Percentiles rank a stretch among this genome's conserved stretches.
Conservation (phyloP, 78 protist species). For the Dictyostelium intermedium region DNA sequence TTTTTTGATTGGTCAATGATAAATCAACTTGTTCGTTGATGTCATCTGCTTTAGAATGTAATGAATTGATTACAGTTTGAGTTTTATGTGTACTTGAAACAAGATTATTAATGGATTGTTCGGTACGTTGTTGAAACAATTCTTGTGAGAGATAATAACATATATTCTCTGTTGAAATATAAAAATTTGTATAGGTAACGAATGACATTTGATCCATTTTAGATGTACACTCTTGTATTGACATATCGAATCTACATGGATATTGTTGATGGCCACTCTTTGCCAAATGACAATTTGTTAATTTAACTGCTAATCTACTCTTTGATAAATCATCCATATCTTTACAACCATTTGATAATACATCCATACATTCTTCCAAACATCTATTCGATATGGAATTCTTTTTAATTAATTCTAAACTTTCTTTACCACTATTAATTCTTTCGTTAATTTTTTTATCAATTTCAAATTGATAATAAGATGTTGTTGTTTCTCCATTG, state of each 20-base stretch:
- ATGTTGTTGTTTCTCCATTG: background rate
- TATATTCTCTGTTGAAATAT: conserved; percentile 60
- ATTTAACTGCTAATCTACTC: conserved; percentile 54
- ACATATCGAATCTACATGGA: conserved; percentile 30
- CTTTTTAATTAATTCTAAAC: conserved; percentile 9
- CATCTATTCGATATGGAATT: conserved; percentile 19
- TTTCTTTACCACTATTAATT: conserved; percentile 36
- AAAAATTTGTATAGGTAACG: conserved; percentile 62
- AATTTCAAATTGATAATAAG: conserved; percentile 19
- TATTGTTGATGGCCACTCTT: conserved; percentile 17
- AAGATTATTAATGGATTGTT: conserved; percentile 15
- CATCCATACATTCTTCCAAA: conserved; percentile 45
- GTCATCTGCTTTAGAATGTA: background rate
- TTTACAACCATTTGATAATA: conserved; percentile 27
- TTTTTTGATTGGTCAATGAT: conserved; percentile 26
- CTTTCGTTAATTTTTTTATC: conserved; percentile 53
- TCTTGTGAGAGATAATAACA: conserved; percentile 55
- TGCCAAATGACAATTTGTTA: conserved; percentile 54
- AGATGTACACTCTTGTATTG: conserved; percentile 44
- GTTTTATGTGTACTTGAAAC: background rate
- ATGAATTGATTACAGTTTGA: background rate
- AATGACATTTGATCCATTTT: conserved; percentile 42
- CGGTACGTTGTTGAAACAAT: conserved; percentile 35
- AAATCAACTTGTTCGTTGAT: conserved; percentile 15
- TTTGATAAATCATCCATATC: conserved; percentile 56